Percentiles rank a stretch among this genome's conserved stretches.
phyloP scores from a whole-genome alignment of 2,329 filamentous ascomycete species.

The Didymella exigua region DNA sequence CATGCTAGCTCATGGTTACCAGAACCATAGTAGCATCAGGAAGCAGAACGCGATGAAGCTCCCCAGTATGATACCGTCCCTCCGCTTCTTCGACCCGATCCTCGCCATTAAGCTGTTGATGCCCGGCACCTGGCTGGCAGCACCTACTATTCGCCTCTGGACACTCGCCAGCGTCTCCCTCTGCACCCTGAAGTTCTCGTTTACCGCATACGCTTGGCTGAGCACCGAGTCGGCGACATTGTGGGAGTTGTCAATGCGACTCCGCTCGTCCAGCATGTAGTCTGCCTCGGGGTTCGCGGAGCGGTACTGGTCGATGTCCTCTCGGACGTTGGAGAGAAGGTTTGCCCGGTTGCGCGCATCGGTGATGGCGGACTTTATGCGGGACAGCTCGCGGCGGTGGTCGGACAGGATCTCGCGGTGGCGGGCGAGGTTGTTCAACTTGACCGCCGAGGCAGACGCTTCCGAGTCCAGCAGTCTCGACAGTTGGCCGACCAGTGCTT shows the following conservation, averaged over 20 bases:
- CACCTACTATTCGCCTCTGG: constrained; percentile 85
- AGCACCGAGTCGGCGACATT: constrained; percentile 87
- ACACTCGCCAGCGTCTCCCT: constrained; percentile 86
- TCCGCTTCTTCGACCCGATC: constrained; percentile 92
- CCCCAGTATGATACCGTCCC: constrained; percentile 93
- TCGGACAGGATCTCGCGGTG: constrained; percentile 88
- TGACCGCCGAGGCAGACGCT: constrained; percentile 88
- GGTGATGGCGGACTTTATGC: constrained; percentile 73
- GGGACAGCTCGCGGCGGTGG: constrained; percentile 80
- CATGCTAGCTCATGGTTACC: constrained; percentile 25
- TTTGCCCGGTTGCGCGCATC: constrained; percentile 87
- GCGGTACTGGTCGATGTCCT: constrained; percentile 89
- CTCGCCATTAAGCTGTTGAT: constrained; percentile 89
- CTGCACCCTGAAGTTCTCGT: constrained; percentile 87
- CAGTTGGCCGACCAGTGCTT: constrained; percentile 80
- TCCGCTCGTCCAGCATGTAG: constrained; percentile 93
- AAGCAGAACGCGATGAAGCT: constrained; percentile 92
- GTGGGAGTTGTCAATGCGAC: constrained; percentile 85
- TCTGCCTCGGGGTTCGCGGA: constrained; percentile 88
- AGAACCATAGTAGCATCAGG: constrained; percentile 73
- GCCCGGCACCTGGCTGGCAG: constrained; percentile 88
- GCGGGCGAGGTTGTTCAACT: constrained; percentile 92
- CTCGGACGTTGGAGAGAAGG: constrained; percentile 85
- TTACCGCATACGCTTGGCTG: constrained; percentile 94
- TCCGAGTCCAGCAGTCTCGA: constrained; percentile 91